Evolutionary conservation across 2,329 filamentous ascomycete genomes (phyloP).

Genomic region (Cladosporium sp.): DNA sequence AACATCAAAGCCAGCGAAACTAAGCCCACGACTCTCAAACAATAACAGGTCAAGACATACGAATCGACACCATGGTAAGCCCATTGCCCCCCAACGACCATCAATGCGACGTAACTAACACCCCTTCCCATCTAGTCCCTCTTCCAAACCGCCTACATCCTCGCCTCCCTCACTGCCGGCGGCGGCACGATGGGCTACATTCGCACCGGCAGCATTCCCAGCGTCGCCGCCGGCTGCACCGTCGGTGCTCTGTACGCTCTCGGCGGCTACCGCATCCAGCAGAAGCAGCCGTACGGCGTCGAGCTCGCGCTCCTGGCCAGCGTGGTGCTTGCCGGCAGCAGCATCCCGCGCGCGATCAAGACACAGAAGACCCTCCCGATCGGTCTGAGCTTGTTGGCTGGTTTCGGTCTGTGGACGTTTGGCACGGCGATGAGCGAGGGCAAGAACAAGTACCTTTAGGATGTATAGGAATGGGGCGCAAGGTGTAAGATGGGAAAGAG

Average conservation of each 20-base stretch:
- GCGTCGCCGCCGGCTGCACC: constrained; percentile 75
- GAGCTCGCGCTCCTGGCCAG: constrained; percentile 89
- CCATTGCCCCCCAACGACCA: neutral
- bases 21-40: too few species aligned
- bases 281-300: constrained; percentile 71
- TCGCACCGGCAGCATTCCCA: constrained; percentile 80
- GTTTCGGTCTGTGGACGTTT: constrained; percentile 75
- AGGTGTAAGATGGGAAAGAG: too few species aligned
- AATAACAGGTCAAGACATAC: neutral
- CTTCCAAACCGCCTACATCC: constrained; percentile 62
- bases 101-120: neutral
- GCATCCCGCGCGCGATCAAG: constrained; percentile 81
- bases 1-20: neutral
- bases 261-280: constrained; percentile 75
- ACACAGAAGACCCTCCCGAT: constrained; percentile 79
- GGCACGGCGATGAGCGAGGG: constrained; percentile 58
- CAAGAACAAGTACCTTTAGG: constrained; percentile 11
- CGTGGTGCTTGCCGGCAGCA: constrained; percentile 74
- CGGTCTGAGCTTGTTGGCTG: constrained; percentile 71
- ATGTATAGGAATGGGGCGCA: too few species aligned
- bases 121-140: constrained; percentile 6
- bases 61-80: neutral
- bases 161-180: constrained; percentile 77
- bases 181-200: constrained; percentile 86
- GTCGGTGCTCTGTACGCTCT: constrained; percentile 78